Conservation (phyloP, 2,329 filamentous ascomycete species). For the Ceratocystis papillata region DNA sequence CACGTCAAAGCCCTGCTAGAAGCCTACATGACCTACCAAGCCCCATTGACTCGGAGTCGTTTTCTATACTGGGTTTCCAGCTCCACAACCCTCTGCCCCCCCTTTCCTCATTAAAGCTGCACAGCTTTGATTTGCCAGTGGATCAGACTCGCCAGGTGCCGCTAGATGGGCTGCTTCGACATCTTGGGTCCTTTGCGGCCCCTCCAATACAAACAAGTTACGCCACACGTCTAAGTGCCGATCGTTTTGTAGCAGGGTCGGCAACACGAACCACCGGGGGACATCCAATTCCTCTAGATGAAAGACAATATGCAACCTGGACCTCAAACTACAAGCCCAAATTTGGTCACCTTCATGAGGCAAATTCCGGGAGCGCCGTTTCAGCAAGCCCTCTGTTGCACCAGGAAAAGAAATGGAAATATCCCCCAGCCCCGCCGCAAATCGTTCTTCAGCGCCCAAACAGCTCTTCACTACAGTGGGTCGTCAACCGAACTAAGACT, state of each 20-base stretch:
- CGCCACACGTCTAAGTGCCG: conserved; percentile 15
- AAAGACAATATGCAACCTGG: neutral
- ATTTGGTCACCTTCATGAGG: no score
- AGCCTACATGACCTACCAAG: neutral
- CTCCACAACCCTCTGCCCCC: neutral
- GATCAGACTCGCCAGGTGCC: conserved; percentile 9
- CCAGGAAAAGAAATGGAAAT: no score
- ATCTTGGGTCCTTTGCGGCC: neutral
- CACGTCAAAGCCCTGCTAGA: neutral
- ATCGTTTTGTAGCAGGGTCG: conserved; percentile 12
- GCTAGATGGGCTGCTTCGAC: conserved; percentile 5
- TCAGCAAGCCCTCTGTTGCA: no score
- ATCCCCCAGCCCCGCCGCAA: no score
- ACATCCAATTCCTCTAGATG: neutral
- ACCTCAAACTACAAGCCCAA: neutral
- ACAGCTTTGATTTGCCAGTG: neutral
- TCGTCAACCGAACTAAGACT: neutral
- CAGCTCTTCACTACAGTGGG: no score
- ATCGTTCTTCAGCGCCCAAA: no score
- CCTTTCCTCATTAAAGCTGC: neutral
- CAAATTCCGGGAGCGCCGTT: no score
- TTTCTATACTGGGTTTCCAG: neutral
- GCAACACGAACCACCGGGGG: neutral
- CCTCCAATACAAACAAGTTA: neutral
- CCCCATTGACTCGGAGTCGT: neutral